Percentiles rank a stretch among this genome's conserved stretches.
Evolutionary conservation across 257 asterid genomes (phyloP).

Genomic region (Lycium barbarum): DNA sequence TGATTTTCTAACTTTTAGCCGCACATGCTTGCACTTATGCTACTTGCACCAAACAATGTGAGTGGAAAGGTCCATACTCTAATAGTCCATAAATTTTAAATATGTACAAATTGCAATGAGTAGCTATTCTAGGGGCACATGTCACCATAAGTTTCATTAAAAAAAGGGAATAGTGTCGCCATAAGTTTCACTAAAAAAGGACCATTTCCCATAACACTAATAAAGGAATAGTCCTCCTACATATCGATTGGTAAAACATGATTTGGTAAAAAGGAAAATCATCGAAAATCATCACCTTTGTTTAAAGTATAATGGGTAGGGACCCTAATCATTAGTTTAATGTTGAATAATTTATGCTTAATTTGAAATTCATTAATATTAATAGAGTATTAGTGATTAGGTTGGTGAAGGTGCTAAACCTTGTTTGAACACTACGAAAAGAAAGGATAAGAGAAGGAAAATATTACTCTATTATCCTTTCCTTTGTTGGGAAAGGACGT

Average conservation of each 20-base stretch:
- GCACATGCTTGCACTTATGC: background rate
- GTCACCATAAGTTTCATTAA: constrained; percentile 31
- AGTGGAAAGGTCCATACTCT: background rate
- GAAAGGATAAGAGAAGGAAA: background rate
- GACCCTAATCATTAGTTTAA: background rate
- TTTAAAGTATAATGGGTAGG: constrained; percentile 9
- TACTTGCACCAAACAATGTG: background rate
- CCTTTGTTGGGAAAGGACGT: too few relatives aligned
- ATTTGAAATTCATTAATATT: constrained; percentile 3
- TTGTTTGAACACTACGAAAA: background rate
- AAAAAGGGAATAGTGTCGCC: background rate
- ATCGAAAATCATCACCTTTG: background rate
- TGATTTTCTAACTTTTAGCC: background rate
- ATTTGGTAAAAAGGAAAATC: background rate
- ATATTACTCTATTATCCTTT: too few relatives aligned
- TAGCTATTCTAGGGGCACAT: constrained; percentile 25
- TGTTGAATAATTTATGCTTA: background rate
- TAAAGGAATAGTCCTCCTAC: background rate
- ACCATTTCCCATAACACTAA: background rate
- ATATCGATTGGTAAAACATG: constrained; percentile 8
- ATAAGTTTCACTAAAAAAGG: constrained; percentile 9
- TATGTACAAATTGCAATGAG: constrained; percentile 21
- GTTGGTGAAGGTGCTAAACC: background rate
- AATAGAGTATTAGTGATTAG: background rate
- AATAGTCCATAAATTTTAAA: background rate